These are phyloP conservation scores for Tricholoma furcatifolium DNA, from an alignment of 768 basidiomycete genomes.

Conservation along the genomic window DNA sequence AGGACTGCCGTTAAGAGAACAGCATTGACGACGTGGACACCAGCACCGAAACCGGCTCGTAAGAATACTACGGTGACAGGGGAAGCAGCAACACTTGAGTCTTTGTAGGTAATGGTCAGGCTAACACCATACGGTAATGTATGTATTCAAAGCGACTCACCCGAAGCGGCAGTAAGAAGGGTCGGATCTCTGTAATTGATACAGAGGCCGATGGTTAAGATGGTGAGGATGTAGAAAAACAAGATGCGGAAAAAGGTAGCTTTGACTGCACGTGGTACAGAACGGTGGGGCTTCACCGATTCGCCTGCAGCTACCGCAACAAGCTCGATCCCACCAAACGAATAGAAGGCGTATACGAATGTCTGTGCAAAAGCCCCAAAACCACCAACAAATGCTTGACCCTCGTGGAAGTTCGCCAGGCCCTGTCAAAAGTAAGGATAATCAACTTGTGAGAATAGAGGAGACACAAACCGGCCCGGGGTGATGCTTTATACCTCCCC, in stretches of 20 bases:
- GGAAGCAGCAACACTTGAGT: conserved; percentile 51
- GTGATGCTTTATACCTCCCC: conserved; percentile 57
- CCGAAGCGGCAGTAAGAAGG: conserved; percentile 43
- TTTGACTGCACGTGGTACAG: conserved; percentile 64
- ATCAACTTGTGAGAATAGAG: not conserved
- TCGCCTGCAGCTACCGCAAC: conserved; percentile 76
- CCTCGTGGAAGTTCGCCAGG: conserved; percentile 46
- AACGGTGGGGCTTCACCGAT: conserved; percentile 58
- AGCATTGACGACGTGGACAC: conserved; percentile 63
- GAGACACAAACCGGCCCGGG: conserved; percentile 50
- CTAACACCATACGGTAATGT: not conserved
- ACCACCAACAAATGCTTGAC: conserved; percentile 54
- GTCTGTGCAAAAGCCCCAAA: conserved; percentile 52
- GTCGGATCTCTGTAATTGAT: conserved; percentile 60
- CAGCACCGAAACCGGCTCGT: conserved; percentile 61
- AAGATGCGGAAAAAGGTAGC: conserved; percentile 67
- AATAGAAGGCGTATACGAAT: conserved; percentile 71
- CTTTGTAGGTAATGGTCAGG: conserved; percentile 20
- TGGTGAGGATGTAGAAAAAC: conserved; percentile 63
- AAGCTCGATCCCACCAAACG: conserved; percentile 67
- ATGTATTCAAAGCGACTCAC: conserved; percentile 25
- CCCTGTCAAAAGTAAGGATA: conserved; percentile 33
- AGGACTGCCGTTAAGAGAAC: conserved; percentile 65
- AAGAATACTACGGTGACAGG: conserved; percentile 65
- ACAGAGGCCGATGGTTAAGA: conserved; percentile 64